Base-by-base conservation (phyloP, 306 rosid species). In the Pueraria montana region DNA sequence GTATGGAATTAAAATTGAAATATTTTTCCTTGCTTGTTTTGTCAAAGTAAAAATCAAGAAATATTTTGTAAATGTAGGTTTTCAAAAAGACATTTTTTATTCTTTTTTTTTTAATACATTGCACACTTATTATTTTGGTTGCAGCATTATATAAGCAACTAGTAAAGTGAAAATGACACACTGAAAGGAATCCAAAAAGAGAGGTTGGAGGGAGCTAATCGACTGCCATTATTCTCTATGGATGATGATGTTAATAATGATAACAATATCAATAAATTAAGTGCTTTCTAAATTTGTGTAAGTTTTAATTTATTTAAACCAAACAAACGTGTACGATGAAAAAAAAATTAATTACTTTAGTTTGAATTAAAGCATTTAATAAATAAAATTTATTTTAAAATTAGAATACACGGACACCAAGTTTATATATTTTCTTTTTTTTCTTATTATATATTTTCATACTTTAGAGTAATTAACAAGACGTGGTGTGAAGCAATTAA, bases 101-200 rank as follows among this genome's bases (percentile, higher is more conserved):
- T 11, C 4, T 3, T 21, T 59, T 23, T 23, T 6, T 5, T 59
- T 58, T 2, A 7, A 24, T 24, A 13, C 40, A 62, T 27, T 62
- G 18, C 18, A 27, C 68, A 27, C 40, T 62, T 62, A 27, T 26
- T 61, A 24, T 59, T 26, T 61, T 24, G 67, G 10, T 20, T 12
- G 27, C 11, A 43, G 10, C 20, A 73, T 73, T 52, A 6, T 18
- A 73, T 34, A 6, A 18, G 34, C 32, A 52, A 18, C 8, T 52
- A 11, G 48, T 52, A 73, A 52, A 52, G 30, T 32, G 78, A 53
- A 73, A 73, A 52, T 34, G 49, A 73, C 46, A 17, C 26, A 5
- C 17, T 30, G 27, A 50, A 73, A 30, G 78, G 30, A 32, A 73
- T 30, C 48, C 48, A n/a, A 73, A 43, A 53, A 32, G 64, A 73